Evolutionary conservation across 1,284 basidiomycete genomes (phyloP).

Genomic region (Cutaneotrichosporon cyanovorans): DNA sequence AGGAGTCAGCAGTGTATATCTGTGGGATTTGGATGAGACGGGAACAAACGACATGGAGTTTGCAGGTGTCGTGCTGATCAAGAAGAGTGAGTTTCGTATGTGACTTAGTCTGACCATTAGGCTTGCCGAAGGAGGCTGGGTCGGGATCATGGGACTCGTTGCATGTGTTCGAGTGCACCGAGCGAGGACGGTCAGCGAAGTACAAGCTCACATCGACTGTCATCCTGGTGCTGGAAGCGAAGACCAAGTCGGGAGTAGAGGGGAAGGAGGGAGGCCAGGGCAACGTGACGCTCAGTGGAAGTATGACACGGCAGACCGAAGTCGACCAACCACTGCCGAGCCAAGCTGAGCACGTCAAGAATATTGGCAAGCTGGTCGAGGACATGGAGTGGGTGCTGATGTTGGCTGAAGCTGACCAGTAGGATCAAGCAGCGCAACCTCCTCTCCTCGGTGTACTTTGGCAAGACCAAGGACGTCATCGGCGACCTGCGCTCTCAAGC

Average conservation of each 20-base stretch:
- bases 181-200: slow-evolving; percentile 81
- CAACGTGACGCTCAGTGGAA: slow-evolving; percentile 79
- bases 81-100: slow-evolving; percentile 68
- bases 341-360: slow-evolving; percentile 74
- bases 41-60: slow-evolving; percentile 51
- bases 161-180: slow-evolving; percentile 90
- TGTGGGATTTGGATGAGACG: slow-evolving; percentile 88
- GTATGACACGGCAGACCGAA: slow-evolving; percentile 92
- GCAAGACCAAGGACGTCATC: slow-evolving; percentile 92
- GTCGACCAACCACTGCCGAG: slow-evolving; percentile 74
- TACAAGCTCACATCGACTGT: slow-evolving; percentile 97
- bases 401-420: slow-evolving; percentile 6
- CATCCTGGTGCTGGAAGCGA: slow-evolving; percentile 84
- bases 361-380: slow-evolving; percentile 90
- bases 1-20: slow-evolving; percentile 92
- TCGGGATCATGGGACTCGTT: slow-evolving; percentile 84
- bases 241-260: slow-evolving; percentile 31
- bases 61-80: slow-evolving; percentile 91
- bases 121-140: slow-evolving; percentile 9
- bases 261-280: slow-evolving; percentile 48
- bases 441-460: slow-evolving; percentile 95
- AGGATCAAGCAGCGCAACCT: slow-evolving; percentile 90
- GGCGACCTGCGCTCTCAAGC: slow-evolving; percentile 81
- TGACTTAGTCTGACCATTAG: slow-evolving; percentile 3
- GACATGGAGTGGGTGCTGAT: slow-evolving; percentile 67